Conservation (phyloP, 139 green algal species). For the Yamagishiella unicocca region DNA sequence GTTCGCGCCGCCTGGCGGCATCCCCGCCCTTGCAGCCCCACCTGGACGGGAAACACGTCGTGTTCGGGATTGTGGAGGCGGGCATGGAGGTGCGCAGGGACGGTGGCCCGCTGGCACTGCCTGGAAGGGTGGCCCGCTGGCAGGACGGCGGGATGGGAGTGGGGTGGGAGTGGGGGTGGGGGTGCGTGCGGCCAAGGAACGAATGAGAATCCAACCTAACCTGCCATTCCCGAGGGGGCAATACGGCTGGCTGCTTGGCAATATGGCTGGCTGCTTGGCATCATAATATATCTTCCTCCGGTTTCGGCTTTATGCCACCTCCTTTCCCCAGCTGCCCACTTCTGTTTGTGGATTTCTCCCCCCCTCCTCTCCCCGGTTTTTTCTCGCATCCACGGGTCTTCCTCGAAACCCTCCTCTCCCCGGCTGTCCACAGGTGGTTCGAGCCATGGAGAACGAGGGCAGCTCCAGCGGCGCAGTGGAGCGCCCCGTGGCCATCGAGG, state of each 20-base stretch:
- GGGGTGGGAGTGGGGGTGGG: not conserved
- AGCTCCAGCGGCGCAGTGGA: constrained; percentile 8
- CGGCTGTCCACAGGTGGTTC: constrained; percentile 30
- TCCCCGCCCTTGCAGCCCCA: constrained; percentile 50
- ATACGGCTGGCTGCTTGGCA: too few relatives aligned
- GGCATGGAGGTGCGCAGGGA: constrained; percentile 18
- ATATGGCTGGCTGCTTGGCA: too few relatives aligned
- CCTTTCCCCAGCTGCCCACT: too few relatives aligned
- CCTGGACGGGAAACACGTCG: constrained; percentile 69
- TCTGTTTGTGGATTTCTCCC: too few relatives aligned
- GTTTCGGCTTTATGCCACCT: too few relatives aligned
- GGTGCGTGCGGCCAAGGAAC: too few relatives aligned
- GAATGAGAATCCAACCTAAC: too few relatives aligned
- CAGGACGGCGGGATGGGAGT: not conserved
- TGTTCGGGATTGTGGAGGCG: constrained; percentile 54
- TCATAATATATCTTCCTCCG: too few relatives aligned
- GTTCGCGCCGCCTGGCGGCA: not conserved
- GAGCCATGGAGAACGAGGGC: constrained; percentile 37
- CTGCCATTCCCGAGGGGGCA: too few relatives aligned
- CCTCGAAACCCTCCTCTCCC: too few relatives aligned
- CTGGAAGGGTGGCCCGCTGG: not conserved
- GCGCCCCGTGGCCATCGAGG: constrained; percentile 32
- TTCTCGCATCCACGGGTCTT: not conserved
- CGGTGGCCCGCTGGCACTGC: too few relatives aligned
- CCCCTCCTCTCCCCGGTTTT: not conserved